phyloP scores from a whole-genome alignment of 1,139 yeast species.

The Protomyces lactucae-debilis region DNA sequence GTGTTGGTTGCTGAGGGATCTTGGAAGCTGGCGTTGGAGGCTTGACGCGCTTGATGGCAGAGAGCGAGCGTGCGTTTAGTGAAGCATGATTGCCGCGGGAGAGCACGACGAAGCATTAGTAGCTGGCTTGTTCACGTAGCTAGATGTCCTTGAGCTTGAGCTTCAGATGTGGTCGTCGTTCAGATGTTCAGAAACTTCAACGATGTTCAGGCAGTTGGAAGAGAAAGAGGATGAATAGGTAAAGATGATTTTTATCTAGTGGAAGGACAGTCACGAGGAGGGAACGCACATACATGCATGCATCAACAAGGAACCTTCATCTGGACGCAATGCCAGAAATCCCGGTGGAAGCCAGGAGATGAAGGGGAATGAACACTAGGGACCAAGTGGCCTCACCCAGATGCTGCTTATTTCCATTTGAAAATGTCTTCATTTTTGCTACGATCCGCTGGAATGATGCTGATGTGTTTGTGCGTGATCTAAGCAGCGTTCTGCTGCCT shows the following conservation, averaged over 20 bases:
- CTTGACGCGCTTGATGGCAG: not conserved
- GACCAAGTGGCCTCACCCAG: constrained; percentile 2
- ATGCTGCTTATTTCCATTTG: not conserved
- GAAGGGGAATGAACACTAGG: not conserved
- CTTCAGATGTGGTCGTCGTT: not conserved
- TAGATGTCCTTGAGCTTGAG: too few relatives aligned
- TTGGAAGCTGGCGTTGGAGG: not conserved
- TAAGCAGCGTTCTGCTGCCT: constrained; percentile 11
- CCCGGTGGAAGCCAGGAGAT: not conserved
- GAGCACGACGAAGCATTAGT: not conserved
- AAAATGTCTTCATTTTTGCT: not conserved
- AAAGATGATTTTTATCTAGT: not conserved
- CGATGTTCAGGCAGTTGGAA: not conserved
- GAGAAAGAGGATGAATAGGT: not conserved
- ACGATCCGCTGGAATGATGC: not conserved
- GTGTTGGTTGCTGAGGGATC: not conserved
- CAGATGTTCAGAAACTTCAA: not conserved
- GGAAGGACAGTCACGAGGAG: not conserved
- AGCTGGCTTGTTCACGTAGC: not conserved
- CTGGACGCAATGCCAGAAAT: not conserved
- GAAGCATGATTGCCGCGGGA: not conserved
- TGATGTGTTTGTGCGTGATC: not conserved
- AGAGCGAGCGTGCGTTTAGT: not conserved
- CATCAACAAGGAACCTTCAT: not conserved
- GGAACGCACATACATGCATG: not conserved